Conservation (phyloP, 2,329 filamentous ascomycete species). For the Cladophialophora bantiana region DNA sequence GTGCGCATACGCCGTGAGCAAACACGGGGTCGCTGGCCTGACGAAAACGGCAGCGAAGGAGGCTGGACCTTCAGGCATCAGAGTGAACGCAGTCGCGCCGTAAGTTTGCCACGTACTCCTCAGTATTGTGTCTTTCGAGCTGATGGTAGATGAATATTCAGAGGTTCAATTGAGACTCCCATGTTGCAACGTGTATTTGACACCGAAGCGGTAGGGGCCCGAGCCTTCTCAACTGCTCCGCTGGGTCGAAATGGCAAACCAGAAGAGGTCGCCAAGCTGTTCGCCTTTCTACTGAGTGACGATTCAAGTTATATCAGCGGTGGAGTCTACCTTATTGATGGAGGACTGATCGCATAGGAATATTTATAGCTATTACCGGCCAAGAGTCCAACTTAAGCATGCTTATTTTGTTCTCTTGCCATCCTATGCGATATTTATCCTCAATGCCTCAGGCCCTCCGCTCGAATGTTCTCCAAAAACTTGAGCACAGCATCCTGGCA, state of each 20-base stretch:
- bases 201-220: too few relatives aligned
- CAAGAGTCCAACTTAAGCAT: too few relatives aligned
- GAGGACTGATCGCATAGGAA: slow-evolving; percentile 42
- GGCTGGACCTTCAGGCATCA: slow-evolving; percentile 17
- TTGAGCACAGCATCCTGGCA: slow-evolving; percentile 9
- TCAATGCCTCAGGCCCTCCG: too few relatives aligned
- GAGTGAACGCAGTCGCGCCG: slow-evolving; percentile 23
- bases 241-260: slow-evolving; percentile 45
- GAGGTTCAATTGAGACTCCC: slow-evolving; percentile 21
- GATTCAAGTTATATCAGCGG: slow-evolving; percentile 57
- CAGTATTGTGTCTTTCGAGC: too few relatives aligned
- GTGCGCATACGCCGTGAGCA: slow-evolving; percentile 52
- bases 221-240: too few relatives aligned
- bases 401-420: too few relatives aligned
- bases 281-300: slow-evolving; percentile 57
- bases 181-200: not conserved
- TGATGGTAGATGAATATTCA: too few relatives aligned
- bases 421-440: too few relatives aligned
- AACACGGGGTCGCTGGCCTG: slow-evolving; percentile 54
- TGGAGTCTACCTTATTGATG: slow-evolving; percentile 55
- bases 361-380: too few relatives aligned
- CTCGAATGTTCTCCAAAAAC: not conserved
- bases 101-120: too few relatives aligned
- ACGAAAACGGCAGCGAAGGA: slow-evolving; percentile 51
- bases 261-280: slow-evolving; percentile 51